Base-by-base conservation (phyloP, 2,329 filamentous ascomycete species). In the Ceratocystis diversiconidia region DNA sequence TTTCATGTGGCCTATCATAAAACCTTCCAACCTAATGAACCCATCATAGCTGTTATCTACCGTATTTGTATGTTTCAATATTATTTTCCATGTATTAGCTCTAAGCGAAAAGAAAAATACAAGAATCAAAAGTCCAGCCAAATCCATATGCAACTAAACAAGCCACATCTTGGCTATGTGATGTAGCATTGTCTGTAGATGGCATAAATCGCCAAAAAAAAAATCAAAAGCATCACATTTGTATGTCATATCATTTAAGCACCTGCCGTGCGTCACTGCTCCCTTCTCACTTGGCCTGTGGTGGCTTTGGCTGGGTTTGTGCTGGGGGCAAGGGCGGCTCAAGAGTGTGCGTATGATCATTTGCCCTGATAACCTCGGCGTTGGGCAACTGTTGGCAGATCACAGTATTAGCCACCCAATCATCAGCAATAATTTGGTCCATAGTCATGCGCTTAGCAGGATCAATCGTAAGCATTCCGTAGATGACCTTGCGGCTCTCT, bases 391-490 rank as follows among this genome's bases (percentile, higher is more conserved):
- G 92, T 69, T 86, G 82, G 74, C 94, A 99, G 52, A 95, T 90
- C 22, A 88, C 79, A 41, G 89, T 90, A 71, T 87, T 86, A 61
- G 85, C 84, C n/a, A 97, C 85, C 94, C 94, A 99, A 17, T 87
- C 85, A 73, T 99, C 92, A 25, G 86, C 82, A 63, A 96, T 76
- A 19, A 99, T 89, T 72, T 99, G 91, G 28, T 87, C 81, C 79
- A 99, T 87, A 2, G 83, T 89, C 2, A 91, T 92, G 66, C 94
- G 84, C 69, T 88, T 87, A 72, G 84, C 87, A 0, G 92, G 90
- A 71, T 96, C 85, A 62, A 96, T 81, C 72, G 94, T 90, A 44
- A 99, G 82, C 94, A 99, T 99, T 66, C 89, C 83, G 57, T 90
- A 87, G 65, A 99, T 88, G 69, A 99, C 91, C 73, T 92, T 87